phyloP scores from a whole-genome alignment of 306 rosid genomes.

The Coriaria nepalensis region DNA sequence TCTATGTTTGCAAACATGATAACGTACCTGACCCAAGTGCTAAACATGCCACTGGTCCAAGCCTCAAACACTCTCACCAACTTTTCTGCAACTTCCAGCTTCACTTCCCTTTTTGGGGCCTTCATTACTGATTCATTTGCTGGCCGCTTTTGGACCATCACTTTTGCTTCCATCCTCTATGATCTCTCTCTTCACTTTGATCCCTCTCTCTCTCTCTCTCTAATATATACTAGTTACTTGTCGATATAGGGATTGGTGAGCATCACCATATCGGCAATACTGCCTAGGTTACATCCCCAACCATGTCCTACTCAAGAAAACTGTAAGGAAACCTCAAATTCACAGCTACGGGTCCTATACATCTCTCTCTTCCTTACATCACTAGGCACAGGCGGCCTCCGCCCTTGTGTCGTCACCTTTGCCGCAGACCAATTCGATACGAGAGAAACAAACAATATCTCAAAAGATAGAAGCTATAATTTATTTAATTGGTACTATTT shows the following conservation, averaged over 20 bases:
- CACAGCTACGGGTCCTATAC: conserved; percentile 45
- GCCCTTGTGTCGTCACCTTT: conserved; percentile 73
- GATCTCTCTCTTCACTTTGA: conserved; percentile 11
- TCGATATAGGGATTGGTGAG: conserved; percentile 38
- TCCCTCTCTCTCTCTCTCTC: conserved; percentile 3
- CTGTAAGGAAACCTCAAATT: conserved; percentile 44
- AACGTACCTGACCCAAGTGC: conserved; percentile 49
- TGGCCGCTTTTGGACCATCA: conserved; percentile 66
- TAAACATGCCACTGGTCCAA: conserved; percentile 60
- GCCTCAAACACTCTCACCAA: conserved; percentile 74
- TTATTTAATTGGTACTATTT: conserved; percentile 72
- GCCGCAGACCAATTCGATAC: conserved; percentile 76
- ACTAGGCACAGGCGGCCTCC: conserved; percentile 59
- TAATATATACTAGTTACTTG: neutral
- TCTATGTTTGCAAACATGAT: conserved; percentile 57
- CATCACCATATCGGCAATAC: conserved; percentile 47
- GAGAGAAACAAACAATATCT: conserved; percentile 30
- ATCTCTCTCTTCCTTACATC: conserved; percentile 56
- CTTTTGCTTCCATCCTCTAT: conserved; percentile 39
- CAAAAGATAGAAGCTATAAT: conserved; percentile 39
- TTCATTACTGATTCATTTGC: conserved; percentile 61
- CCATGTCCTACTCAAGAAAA: conserved; percentile 59
- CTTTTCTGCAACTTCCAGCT: conserved; percentile 51
- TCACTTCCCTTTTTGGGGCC: conserved; percentile 65
- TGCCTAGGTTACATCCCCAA: too few relatives aligned